Evolutionary conservation across 345 rosid genomes (phyloP).

Genomic region (Luvunga scandens): DNA sequence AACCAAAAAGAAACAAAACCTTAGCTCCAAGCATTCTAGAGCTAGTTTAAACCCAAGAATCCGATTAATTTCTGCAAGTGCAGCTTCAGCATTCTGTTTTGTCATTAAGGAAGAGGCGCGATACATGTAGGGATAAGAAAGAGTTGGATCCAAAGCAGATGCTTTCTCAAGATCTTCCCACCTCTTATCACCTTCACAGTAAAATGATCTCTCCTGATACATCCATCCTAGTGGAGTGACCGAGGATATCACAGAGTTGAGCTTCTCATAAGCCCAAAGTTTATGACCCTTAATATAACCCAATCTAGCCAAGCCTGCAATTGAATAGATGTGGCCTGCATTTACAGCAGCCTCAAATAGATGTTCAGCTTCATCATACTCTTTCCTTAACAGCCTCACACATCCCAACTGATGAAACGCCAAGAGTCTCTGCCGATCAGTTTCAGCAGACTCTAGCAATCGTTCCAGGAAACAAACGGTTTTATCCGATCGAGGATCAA

Average conservation of each 20-base stretch:
- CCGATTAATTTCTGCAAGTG: slow-evolving; percentile 81
- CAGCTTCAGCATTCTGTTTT: slow-evolving; percentile 69
- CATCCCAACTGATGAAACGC: slow-evolving; percentile 97
- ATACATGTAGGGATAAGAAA: slow-evolving; percentile 93
- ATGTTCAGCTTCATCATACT: slow-evolving; percentile 71
- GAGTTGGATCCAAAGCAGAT: slow-evolving; percentile 83
- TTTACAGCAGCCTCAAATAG: slow-evolving; percentile 66
- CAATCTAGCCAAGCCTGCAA: slow-evolving; percentile 83
- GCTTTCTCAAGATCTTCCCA: slow-evolving; percentile 88
- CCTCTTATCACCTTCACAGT: slow-evolving; percentile 72
- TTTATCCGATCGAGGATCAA: slow-evolving; percentile 69
- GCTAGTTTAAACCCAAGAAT: slow-evolving; percentile 93
- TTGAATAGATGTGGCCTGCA: slow-evolving; percentile 76
- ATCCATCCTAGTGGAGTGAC: slow-evolving; percentile 78
- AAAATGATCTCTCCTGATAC: slow-evolving; percentile 94
- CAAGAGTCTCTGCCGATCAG: slow-evolving; percentile 59
- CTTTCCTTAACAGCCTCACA: slow-evolving; percentile 73
- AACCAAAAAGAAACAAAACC: slow-evolving; percentile 90
- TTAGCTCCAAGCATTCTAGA: slow-evolving; percentile 89
- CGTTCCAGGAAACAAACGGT: slow-evolving; percentile 61
- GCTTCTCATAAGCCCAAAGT: slow-evolving; percentile 70
- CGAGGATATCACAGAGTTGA: slow-evolving; percentile 74
- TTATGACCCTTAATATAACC: slow-evolving; percentile 60
- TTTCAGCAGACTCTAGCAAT: slow-evolving; percentile 70
- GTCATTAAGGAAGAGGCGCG: slow-evolving; percentile 83